These are phyloP conservation scores for Linnemannia schmuckeri DNA, from an alignment of 192 early-diverging fungal species.

Conservation along the genomic window DNA sequence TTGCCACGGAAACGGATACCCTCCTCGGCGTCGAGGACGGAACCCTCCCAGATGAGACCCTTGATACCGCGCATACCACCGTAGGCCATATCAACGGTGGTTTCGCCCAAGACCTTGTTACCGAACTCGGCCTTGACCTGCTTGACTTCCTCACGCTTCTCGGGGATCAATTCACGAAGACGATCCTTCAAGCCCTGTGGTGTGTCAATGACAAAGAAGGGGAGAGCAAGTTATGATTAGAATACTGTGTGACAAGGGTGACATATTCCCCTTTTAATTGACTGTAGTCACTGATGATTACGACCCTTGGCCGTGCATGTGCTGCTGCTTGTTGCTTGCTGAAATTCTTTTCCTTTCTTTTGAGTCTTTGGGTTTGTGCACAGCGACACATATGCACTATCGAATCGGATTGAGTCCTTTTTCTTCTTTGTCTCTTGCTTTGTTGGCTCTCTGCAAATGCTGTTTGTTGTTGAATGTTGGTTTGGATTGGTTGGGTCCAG, in stretches of 20 bases:
- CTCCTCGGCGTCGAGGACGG: constrained; percentile 96
- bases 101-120: constrained; percentile 87
- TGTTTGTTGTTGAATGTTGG: not conserved
- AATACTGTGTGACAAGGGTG: not conserved
- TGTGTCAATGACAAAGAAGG: not conserved
- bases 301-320: not conserved
- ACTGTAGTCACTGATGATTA: not conserved
- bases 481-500: not conserved
- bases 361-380: not conserved
- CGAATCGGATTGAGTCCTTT: not conserved
- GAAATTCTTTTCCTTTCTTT: not conserved
- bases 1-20: constrained; percentile 97
- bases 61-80: constrained; percentile 99
- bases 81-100: constrained; percentile 96
- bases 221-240: not conserved
- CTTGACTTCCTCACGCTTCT: constrained; percentile 95
- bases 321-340: not conserved
- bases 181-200: constrained; percentile 90
- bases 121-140: constrained; percentile 91
- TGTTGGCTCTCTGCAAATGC: not conserved
- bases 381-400: not conserved
- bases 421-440: not conserved
- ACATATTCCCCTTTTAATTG: not conserved
- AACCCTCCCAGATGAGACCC: constrained; percentile 97
- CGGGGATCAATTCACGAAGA: constrained; percentile 90